Percentiles rank a stretch among this genome's conserved stretches.
These are phyloP conservation scores for Aquilaria malaccensis DNA, from an alignment of 345 rosid species.

Conservation along the genomic window DNA sequence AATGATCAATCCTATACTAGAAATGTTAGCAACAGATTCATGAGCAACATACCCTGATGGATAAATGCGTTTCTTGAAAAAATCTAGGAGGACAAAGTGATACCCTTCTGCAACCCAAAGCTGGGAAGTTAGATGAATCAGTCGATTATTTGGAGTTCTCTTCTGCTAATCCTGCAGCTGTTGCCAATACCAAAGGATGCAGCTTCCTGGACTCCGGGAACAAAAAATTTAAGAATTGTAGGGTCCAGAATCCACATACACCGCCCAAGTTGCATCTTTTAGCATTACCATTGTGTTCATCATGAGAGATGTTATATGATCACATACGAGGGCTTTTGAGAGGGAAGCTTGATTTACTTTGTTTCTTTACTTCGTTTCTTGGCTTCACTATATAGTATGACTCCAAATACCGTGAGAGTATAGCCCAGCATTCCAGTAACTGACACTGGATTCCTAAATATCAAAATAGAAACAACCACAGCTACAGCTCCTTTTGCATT, in stretches of 20 bases:
- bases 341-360: no score
- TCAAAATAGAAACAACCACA: constrained; percentile 30
- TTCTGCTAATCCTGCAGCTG: no score
- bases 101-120: no score
- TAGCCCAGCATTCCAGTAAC: constrained; percentile 41
- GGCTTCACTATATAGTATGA: constrained; percentile 36
- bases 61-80: no score
- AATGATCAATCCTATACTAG: neutral
- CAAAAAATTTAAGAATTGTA: neutral
- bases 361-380: constrained; percentile 22
- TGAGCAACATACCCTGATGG: no score
- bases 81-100: no score
- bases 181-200: constrained; percentile 6
- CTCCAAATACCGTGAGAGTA: constrained; percentile 30
- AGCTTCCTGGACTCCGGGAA: neutral
- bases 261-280: no score
- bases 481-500: constrained; percentile 43
- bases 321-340: no score
- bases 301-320: no score
- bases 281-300: neutral
- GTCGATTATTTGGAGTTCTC: no score
- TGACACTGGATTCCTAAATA: constrained; percentile 38
- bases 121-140: neutral
- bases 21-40: neutral
- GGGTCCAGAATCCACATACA: neutral